phyloP scores from a whole-genome alignment of 495 filamentous ascomycete genomes.

The Ramalina intermedia region DNA sequence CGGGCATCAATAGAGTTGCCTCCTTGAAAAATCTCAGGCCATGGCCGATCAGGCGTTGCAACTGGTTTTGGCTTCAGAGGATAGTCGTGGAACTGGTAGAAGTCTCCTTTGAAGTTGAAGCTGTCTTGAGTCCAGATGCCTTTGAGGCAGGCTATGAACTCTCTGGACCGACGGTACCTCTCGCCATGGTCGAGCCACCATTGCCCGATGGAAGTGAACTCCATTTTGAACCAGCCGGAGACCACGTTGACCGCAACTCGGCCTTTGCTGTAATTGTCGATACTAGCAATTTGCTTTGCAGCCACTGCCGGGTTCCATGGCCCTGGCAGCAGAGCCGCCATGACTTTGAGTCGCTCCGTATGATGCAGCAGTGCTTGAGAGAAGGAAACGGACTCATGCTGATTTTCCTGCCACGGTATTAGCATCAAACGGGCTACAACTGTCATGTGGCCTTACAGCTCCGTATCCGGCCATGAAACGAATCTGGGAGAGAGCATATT shows the following conservation, averaged over 20 bases:
- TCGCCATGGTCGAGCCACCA: slow-evolving; percentile 39
- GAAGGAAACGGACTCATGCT: slow-evolving; percentile 36
- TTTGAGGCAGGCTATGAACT: slow-evolving; percentile 32
- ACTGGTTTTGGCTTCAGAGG: slow-evolving; percentile 31
- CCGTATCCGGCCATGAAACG: slow-evolving; percentile 35
- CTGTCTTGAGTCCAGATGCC: slow-evolving; percentile 34
- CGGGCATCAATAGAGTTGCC: slow-evolving; percentile 32
- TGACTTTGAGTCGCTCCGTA: slow-evolving; percentile 29
- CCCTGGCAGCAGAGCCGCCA: slow-evolving; percentile 34
- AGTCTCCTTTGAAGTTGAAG: slow-evolving; percentile 32
- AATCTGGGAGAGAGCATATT: slow-evolving; percentile 34
- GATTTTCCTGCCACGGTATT: slow-evolving; percentile 16
- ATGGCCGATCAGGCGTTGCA: slow-evolving; percentile 20
- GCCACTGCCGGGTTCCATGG: slow-evolving; percentile 35
- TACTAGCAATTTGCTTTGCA: slow-evolving; percentile 35
- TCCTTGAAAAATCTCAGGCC: slow-evolving; percentile 35
- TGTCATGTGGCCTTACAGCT: slow-evolving; percentile 15
- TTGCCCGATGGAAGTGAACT: slow-evolving; percentile 34
- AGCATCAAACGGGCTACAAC: background rate
- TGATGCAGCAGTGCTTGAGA: slow-evolving; percentile 30
- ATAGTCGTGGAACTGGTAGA: slow-evolving; percentile 35
- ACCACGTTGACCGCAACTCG: slow-evolving; percentile 34
- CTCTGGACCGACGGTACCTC: slow-evolving; percentile 30
- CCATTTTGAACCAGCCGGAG: slow-evolving; percentile 35
- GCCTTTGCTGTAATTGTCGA: slow-evolving; percentile 33